Conservation (phyloP, 2,329 filamentous ascomycete species). For the Aureobasidium sp. region DNA sequence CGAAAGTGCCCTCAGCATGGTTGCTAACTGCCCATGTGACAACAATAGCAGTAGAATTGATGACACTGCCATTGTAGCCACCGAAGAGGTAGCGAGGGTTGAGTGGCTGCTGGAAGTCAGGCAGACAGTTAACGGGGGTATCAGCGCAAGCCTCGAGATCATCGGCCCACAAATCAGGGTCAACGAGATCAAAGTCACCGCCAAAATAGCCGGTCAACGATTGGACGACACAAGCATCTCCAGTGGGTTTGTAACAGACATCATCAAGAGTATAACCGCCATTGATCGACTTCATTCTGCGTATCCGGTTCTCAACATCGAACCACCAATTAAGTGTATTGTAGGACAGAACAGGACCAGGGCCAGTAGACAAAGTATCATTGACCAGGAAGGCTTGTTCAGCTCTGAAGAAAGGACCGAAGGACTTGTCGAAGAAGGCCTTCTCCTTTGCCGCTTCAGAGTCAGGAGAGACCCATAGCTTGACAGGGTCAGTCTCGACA, state of each 20-base stretch:
- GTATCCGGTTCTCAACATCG: constrained; percentile 72
- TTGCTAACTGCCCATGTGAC: constrained; percentile 95
- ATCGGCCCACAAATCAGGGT: constrained; percentile 62
- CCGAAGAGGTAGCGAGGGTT: constrained; percentile 81
- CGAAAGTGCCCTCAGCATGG: constrained; percentile 63
- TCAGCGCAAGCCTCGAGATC: constrained; percentile 66
- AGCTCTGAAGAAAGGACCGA: constrained; percentile 91
- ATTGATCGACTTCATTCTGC: constrained; percentile 61
- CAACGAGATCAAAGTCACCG: constrained; percentile 55
- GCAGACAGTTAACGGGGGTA: constrained; percentile 76
- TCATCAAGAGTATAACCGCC: constrained; percentile 67
- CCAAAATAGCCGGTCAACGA: constrained; percentile 87
- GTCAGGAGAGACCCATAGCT: constrained; percentile 92
- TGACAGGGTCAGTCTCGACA: constrained; percentile 84
- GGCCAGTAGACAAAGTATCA: constrained; percentile 58
- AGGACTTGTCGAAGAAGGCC: constrained; percentile 83
- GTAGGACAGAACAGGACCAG: constrained; percentile 75
- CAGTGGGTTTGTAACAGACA: constrained; percentile 90
- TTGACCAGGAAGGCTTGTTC: constrained; percentile 94
- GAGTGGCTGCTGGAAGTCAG: constrained; percentile 81
- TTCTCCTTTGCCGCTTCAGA: constrained; percentile 90
- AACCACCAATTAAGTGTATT: constrained; percentile 93
- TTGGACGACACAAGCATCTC: constrained; percentile 83
- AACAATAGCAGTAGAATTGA: constrained; percentile 72
- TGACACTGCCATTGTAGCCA: constrained; percentile 61